Base-by-base conservation (phyloP, 139 green algal species). In the Protoeuglena noctilucae region DNA sequence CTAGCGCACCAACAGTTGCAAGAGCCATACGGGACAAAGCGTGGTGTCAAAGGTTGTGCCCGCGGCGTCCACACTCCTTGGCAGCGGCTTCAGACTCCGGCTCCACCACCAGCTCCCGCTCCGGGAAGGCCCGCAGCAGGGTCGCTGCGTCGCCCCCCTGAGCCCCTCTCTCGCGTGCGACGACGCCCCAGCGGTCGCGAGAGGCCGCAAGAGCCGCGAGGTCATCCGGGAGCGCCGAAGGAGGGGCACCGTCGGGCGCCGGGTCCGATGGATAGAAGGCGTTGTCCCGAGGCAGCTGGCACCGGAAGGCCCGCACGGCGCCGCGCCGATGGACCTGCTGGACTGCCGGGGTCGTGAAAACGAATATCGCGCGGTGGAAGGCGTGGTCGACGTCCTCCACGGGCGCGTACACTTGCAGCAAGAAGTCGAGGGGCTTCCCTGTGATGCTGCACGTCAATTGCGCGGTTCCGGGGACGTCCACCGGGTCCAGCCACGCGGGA, bases 41-140 rank as follows among this genome's bases (percentile, higher is more conserved):
- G n/a, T n/a, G n/a, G n/a, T n/a, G n/a, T n/a, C n/a, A n/a, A n/a
- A n/a, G n/a, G n/a, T n/a, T n/a, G n/a, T n/a, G n/a, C n/a, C n/a
- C n/a, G n/a, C n/a, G n/a, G n/a, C n/a, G n/a, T n/a, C n/a, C n/a
- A n/a, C n/a, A n/a, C n/a, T n/a, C n/a, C n/a, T n/a, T n/a, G n/a
- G n/a, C n/a, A n/a, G n/a, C n/a, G 5, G 22, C 67, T 3, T 73
- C 62, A 4, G 60, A 62, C 51, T 92, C 83, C 14, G 71, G 64
- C 61, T 89, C 83, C 3, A 89, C 79, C 2, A 86, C 40, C 43
- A 93, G 41, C 68, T 89, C 79, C 29, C 61, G 46, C 57, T 89
- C 81, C 6, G 64, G 58, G 21, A 75, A 85, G 46, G 79, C 34
- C 1, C 26, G 56, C 25, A 60, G 49, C 9, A 43, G 34, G 9